phyloP scores from a whole-genome alignment of 495 filamentous ascomycete genomes.

The Neurospora pannonica region DNA sequence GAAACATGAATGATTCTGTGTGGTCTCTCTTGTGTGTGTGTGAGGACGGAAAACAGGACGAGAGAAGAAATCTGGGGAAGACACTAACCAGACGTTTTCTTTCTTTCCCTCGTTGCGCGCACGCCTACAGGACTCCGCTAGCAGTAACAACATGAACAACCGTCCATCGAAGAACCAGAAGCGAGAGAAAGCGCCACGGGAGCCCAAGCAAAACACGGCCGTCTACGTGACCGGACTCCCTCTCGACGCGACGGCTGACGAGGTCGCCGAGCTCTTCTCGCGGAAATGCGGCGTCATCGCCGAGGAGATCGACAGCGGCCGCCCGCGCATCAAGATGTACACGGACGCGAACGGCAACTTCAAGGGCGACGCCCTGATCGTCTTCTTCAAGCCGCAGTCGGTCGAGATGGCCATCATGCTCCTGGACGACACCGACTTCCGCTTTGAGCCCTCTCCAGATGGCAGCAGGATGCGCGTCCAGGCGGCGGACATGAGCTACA shows the following conservation, averaged over 20 bases:
- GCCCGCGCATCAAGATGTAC: slow-evolving; percentile 89
- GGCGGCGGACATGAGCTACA: slow-evolving; percentile 81
- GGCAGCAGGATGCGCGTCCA: slow-evolving; percentile 66
- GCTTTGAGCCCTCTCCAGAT: slow-evolving; percentile 38
- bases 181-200: slow-evolving; percentile 18
- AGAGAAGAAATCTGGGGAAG: slow-evolving; percentile 4
- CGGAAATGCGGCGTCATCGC: slow-evolving; percentile 85
- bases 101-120: slow-evolving; percentile 7
- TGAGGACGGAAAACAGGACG: background rate
- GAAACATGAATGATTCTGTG: background rate
- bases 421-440: slow-evolving; percentile 82
- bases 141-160: slow-evolving; percentile 12
- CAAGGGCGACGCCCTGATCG: slow-evolving; percentile 87
- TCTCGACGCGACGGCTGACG: slow-evolving; percentile 61
- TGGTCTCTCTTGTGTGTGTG: background rate
- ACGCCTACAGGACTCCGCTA: slow-evolving; percentile 15
- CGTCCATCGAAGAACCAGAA: slow-evolving; percentile 18
- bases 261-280: slow-evolving; percentile 75
- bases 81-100: slow-evolving; percentile 21
- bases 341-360: slow-evolving; percentile 68
- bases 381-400: slow-evolving; percentile 88
- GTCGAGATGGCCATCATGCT: slow-evolving; percentile 84
- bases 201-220: slow-evolving; percentile 71
- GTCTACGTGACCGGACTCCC: slow-evolving; percentile 86
- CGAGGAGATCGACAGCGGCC: slow-evolving; percentile 78